Conservation (phyloP, 192 early-diverging fungal genomes). For the Coemansia sp. region DNA sequence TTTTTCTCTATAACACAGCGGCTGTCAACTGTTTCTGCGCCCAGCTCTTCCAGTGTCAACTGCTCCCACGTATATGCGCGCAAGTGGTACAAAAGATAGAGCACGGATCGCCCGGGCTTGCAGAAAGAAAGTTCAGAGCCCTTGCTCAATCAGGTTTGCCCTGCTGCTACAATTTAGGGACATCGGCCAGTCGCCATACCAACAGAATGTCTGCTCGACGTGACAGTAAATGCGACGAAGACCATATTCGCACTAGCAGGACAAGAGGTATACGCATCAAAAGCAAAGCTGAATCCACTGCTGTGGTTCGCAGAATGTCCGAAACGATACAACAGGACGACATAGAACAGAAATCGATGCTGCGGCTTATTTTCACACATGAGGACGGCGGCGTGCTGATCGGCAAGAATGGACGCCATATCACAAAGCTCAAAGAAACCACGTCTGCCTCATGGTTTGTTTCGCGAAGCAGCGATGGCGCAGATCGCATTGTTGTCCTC, state of each 20-base stretch:
- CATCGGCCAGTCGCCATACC: background rate
- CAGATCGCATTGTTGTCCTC: slow-evolving; percentile 40
- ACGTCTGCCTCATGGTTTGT: slow-evolving; percentile 34
- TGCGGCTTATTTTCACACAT: slow-evolving; percentile 32
- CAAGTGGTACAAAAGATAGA: background rate
- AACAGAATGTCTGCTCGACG: slow-evolving; percentile 1
- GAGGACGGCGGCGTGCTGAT: slow-evolving; percentile 53
- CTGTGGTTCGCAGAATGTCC: background rate
- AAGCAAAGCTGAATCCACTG: background rate
- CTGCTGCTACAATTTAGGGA: background rate
- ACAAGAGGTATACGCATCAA: background rate
- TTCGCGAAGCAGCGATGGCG: slow-evolving; percentile 20
- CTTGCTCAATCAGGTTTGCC: background rate
- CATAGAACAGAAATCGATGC: background rate
- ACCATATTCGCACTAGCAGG: background rate
- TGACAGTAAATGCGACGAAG: background rate
- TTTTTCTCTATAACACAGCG: background rate
- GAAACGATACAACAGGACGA: background rate
- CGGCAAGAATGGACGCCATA: slow-evolving; percentile 45
- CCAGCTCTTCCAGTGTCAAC: background rate
- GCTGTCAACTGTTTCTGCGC: background rate
- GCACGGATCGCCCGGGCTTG: background rate
- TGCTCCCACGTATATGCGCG: background rate
- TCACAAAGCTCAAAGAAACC: slow-evolving; percentile 46
- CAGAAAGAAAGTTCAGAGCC: background rate